phyloP scores from a whole-genome alignment of 805 yeast genomes.

The Wickerhamomyces chaumierensis region DNA sequence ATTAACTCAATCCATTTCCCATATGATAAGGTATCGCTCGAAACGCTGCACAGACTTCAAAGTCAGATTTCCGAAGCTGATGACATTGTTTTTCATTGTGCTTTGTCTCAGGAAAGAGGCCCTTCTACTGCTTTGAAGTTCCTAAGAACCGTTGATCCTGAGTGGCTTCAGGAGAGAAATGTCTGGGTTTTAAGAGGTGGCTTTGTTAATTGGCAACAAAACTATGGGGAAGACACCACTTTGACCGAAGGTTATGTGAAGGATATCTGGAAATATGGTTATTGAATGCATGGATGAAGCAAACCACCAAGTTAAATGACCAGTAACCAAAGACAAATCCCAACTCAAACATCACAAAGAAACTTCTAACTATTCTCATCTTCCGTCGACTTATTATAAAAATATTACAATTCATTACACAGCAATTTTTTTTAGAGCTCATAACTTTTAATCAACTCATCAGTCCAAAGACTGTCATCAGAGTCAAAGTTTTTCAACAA shows the following conservation, averaged over 20 bases:
- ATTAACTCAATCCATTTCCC: constrained; percentile 45
- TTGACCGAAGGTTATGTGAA: constrained; percentile 54
- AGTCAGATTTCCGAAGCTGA: constrained; percentile 16
- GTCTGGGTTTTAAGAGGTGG: constrained; percentile 80
- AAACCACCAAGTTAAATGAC: too few species aligned
- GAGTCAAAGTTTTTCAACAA: constrained; percentile 4
- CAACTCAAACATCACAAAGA: too few species aligned
- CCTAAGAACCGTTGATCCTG: constrained; percentile 20
- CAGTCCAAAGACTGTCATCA: constrained; percentile 3
- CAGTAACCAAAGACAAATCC: too few species aligned
- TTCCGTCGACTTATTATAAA: too few species aligned
- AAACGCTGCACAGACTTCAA: constrained; percentile 19
- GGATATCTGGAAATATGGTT: constrained; percentile 28
- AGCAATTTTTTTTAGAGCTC: too few species aligned
- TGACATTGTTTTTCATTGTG: constrained; percentile 81
- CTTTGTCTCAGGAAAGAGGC: constrained; percentile 83
- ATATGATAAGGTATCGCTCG: constrained; percentile 27
- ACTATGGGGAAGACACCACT: constrained; percentile 52
- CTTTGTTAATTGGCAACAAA: constrained; percentile 70
- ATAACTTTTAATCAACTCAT: not conserved
- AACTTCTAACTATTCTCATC: too few species aligned
- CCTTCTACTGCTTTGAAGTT: constrained; percentile 72
- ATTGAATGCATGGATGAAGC: constrained; percentile 3
- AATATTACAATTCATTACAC: too few species aligned
- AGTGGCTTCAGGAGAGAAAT: constrained; percentile 24